Percentiles rank a stretch among this genome's conserved stretches.
phyloP scores from a whole-genome alignment of 2,329 filamentous ascomycete genomes.

The Neopestalotiopsis rosae region DNA sequence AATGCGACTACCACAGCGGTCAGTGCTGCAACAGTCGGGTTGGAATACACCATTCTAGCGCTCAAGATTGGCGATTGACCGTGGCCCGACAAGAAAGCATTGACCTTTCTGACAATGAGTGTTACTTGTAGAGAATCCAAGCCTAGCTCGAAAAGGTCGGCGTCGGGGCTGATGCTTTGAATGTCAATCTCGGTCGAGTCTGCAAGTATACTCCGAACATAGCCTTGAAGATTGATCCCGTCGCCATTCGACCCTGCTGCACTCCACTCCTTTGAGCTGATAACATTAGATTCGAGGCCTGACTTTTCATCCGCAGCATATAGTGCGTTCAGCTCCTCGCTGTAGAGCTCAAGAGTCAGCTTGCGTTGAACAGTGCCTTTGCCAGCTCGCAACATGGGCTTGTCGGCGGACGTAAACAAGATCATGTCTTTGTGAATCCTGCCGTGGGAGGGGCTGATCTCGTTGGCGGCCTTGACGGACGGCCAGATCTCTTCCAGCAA shows the following conservation, averaged over 20 bases:
- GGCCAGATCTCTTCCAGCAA: slow-evolving; percentile 27
- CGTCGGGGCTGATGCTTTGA: slow-evolving; percentile 11
- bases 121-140: slow-evolving; percentile 29
- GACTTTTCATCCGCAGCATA: slow-evolving; percentile 27
- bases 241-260: neutral
- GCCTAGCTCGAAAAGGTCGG: slow-evolving; percentile 27
- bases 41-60: slow-evolving; percentile 21
- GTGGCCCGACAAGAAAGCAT: slow-evolving; percentile 15
- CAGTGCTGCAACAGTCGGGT: slow-evolving; percentile 24
- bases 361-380: slow-evolving; percentile 44
- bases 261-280: neutral
- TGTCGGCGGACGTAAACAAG: slow-evolving; percentile 33
- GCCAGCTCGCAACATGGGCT: slow-evolving; percentile 38
- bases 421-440: slow-evolving; percentile 31
- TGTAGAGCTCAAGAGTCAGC: slow-evolving; percentile 34
- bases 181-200: slow-evolving; percentile 22
- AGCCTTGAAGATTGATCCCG: slow-evolving; percentile 2
- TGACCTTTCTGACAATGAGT: slow-evolving; percentile 20
- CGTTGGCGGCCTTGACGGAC: slow-evolving; percentile 23
- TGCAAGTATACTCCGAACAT: slow-evolving; percentile 21
- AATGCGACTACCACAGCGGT: slow-evolving; percentile 18
- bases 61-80: slow-evolving; percentile 17
- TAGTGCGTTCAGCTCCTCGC: slow-evolving; percentile 36
- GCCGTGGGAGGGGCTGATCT: slow-evolving; percentile 23
- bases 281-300: neutral